Evolutionary conservation across 2,329 filamentous ascomycete genomes (phyloP), one percentile per base, ranked within the genome.

Genomic region (Aspergillus candidus): DNA sequence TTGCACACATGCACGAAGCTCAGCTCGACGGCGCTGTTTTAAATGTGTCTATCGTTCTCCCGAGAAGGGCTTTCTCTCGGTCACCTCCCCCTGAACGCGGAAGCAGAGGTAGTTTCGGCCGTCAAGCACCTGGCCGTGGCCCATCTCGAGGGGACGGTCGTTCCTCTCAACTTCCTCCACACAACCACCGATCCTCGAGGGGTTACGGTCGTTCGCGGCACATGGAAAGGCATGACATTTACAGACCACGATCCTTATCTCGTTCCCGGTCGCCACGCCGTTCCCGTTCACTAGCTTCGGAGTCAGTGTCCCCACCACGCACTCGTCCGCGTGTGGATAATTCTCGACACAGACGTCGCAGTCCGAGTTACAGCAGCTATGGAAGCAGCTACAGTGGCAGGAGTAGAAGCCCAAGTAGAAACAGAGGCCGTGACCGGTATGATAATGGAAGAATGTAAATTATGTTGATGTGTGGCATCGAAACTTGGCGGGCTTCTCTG

Each of bases 1-100:
- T 96, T 56, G 82, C 90, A 13, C 87, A 94, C 63, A 97, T 98
- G 93, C 93, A 98, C 67, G 93, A 98, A 70, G 88, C 87, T n/a
- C 87, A 94, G 61, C 72, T 95, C 22, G 90, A 96, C 65, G 89
- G 89, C 40, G 80, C 83, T 15, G 75, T 82, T 32, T 83, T 96
- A 59, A 85, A 84, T 59, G 90, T 96, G 38, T 93, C 87, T 35
- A 93, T 96, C 53, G 88, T 95, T 18, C 74, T 94, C 31, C 88
- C 88, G 0, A 80, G 86, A 39, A 82, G 86, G 58, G 88, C 88
- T 56, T 87, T 95, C 59, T 90, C 87, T 6, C 82, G 81, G 13
- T 81, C 85, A 36, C 90, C 90, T 12, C 88, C 88, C 1, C 78
- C 78, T 4, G 80, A 84, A 40, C 78, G 83, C 40, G 78, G 78